Evolutionary conservation across 129 eudicot species (phyloP).

Genomic region (Erigeron canadensis): DNA sequence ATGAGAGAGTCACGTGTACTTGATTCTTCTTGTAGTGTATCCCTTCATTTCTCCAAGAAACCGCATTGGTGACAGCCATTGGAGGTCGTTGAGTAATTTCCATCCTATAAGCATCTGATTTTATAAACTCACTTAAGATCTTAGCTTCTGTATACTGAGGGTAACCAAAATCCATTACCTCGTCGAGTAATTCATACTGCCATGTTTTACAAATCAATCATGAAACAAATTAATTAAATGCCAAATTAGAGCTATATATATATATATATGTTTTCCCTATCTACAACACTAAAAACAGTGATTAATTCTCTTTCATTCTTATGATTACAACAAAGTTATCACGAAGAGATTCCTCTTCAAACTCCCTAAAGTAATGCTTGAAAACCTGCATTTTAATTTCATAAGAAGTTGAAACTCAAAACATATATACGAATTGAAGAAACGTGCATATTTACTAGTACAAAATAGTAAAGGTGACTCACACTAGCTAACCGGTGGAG

Average conservation of each 20-base stretch:
- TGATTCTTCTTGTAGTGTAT: conserved; percentile 71
- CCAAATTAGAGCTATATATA: background rate
- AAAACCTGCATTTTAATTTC: background rate
- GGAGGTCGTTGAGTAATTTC: conserved; percentile 87
- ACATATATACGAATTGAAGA: background rate
- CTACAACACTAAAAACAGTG: background rate
- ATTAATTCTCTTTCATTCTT: background rate
- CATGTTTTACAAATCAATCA: conserved; percentile 3
- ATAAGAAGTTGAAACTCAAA: background rate
- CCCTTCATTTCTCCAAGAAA: conserved; percentile 91
- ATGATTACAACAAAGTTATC: conserved; percentile 8
- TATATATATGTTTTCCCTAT: background rate
- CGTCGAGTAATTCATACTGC: conserved; percentile 93
- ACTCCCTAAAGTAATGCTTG: background rate
- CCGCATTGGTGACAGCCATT: conserved; percentile 96
- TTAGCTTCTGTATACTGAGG: conserved; percentile 88
- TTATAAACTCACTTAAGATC: conserved; percentile 83
- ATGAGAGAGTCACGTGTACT: conserved; percentile 31
- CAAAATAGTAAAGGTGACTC: background rate
- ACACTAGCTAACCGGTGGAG: conserved; percentile 3
- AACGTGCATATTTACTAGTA: background rate
- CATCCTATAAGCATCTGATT: conserved; percentile 79
- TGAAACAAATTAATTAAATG: background rate
- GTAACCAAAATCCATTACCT: conserved; percentile 94
- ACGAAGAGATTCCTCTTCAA: conserved; percentile 13